Evolutionary conservation across 345 rosid genomes (phyloP), one percentile per base, ranked within the genome.

Genomic region (Nephelium lappaceum): DNA sequence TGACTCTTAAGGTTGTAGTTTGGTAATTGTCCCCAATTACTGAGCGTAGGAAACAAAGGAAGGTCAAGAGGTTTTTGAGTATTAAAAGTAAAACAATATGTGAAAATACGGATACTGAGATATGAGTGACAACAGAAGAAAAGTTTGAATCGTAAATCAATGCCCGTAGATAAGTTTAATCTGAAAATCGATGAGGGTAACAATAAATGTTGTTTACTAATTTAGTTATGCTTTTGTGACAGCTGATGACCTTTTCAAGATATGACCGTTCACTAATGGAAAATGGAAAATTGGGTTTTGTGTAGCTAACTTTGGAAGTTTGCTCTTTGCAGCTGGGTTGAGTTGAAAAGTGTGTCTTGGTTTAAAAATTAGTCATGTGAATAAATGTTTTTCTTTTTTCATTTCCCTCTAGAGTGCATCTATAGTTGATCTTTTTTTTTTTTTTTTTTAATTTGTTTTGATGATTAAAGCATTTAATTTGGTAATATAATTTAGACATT

Each of bases 261-360:
- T 53, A 4, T 53, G 31, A 14, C 31, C 41, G 42, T 49, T 15
- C 36, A 23, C 53, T 27, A 51, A 39, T 49, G 60, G 41, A 70
- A 69, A 47, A 47, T 47, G 21, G 6, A 49, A 49, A 70, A 47
- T 4, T n/a, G 23, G 51, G 31, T 70, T 49, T 70, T 70, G 21
- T 49, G 42, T 70, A 25, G 11, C 73, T 71, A 39, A 47, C 42
- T 39, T 49, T 69, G 27, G 61, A 25, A 47, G 27, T 24, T 70
- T 8, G 11, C 39, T 71, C 39, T 23, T 10, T 25, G 23, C 41
- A 18, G 14, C 25, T 24, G 61, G 14, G 23, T 49, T 49, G 24
- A 49, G 73, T 9, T 70, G 73, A 49, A 69, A 49, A 24, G 73
- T 18, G 27, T 70, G 23, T 25, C 60, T 70, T 70, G 58, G 11